These are phyloP conservation scores for Aspergillus fumigatus DNA, from an alignment of 2,329 filamentous ascomycete genomes.

Conservation along the genomic window DNA sequence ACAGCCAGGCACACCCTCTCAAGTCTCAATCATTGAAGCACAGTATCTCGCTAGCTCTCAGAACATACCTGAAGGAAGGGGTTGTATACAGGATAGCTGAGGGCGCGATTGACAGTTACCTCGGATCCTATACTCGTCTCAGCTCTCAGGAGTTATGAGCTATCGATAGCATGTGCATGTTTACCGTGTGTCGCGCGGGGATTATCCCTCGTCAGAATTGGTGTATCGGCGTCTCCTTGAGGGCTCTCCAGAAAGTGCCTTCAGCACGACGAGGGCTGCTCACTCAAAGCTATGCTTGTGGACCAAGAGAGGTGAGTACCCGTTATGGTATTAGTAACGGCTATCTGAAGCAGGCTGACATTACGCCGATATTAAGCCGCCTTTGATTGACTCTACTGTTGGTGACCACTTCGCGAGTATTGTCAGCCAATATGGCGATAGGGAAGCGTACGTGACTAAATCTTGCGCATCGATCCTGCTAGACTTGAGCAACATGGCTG, in stretches of 20 bases:
- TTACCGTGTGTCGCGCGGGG: neutral
- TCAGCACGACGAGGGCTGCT: constrained; percentile 17
- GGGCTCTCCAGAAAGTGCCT: neutral
- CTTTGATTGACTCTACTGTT: constrained; percentile 45
- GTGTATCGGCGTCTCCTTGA: neutral
- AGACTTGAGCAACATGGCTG: neutral
- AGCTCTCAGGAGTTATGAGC: neutral
- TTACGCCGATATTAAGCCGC: constrained; percentile 29
- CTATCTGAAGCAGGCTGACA: neutral
- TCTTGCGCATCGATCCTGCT: neutral
- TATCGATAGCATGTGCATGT: neutral
- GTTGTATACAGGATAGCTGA: neutral
- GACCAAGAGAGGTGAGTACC: constrained; percentile 25
- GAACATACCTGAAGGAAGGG: neutral
- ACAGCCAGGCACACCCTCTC: neutral
- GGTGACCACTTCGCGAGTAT: constrained; percentile 44
- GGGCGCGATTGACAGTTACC: neutral
- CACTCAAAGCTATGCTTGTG: constrained; percentile 27
- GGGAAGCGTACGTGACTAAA: constrained; percentile 46
- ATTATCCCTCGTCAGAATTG: neutral
- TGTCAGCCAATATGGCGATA: constrained; percentile 41
- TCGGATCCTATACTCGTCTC: neutral
- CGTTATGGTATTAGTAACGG: neutral
- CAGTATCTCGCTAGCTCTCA: neutral
- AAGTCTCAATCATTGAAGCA: neutral